A percentile compares a stretch with the other conserved stretches of the same genome.
Conservation (phyloP, 2,329 filamentous ascomycete species). For the Ophiocordyceps camponoti-floridani region DNA sequence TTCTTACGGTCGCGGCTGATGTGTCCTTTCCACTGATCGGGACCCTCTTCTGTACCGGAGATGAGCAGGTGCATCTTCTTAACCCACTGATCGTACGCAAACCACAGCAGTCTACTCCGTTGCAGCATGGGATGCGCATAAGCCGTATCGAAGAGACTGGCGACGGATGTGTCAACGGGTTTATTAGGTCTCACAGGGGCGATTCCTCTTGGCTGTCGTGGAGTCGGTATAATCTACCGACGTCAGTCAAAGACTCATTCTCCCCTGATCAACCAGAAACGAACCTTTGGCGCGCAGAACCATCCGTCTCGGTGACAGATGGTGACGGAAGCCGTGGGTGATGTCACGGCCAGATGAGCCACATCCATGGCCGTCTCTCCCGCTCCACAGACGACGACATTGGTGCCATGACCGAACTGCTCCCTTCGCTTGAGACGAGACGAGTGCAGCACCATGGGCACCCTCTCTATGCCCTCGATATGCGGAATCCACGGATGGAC, state of each 20-base stretch:
- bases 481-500: constrained; percentile 19
- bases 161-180: constrained; percentile 26
- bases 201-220: constrained; percentile 1
- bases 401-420: constrained; percentile 20
- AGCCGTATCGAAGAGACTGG: constrained; percentile 31
- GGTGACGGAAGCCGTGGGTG: constrained; percentile 20
- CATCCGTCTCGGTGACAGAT: constrained; percentile 27
- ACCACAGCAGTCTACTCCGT: constrained; percentile 23
- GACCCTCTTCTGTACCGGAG: constrained; percentile 24
- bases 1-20: constrained; percentile 19
- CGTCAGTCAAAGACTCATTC: background rate
- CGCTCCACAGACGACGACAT: constrained; percentile 23
- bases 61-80: constrained; percentile 22
- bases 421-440: constrained; percentile 21
- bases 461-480: constrained; percentile 18
- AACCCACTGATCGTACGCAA: constrained; percentile 26
- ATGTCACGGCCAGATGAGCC: constrained; percentile 23
- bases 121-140: constrained; percentile 29
- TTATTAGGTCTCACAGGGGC: constrained; percentile 18
- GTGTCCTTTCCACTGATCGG: constrained; percentile 29
- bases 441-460: constrained; percentile 22
- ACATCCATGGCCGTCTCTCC: constrained; percentile 29
- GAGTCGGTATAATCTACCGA: constrained; percentile 10
- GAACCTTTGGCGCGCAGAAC: constrained; percentile 24
- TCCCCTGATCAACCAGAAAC: background rate